Evolutionary conservation across 805 yeast species (phyloP).

Genomic region (Wilhelminamyces savonicus): DNA sequence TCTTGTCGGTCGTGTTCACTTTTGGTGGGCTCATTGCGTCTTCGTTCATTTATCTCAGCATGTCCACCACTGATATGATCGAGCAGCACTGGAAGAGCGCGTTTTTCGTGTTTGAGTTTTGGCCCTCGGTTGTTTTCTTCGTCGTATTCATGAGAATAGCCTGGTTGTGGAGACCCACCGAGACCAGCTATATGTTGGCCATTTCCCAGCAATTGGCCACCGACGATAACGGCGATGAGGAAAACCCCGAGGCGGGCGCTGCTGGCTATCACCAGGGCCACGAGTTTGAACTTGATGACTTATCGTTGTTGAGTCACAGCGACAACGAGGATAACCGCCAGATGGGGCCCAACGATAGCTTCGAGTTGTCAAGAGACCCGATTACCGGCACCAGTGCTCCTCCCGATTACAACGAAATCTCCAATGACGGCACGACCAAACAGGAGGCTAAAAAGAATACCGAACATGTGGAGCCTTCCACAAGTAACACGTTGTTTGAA

Average conservation of each 20-base stretch:
- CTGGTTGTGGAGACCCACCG: constrained; percentile 96
- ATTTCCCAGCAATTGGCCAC: constrained; percentile 89
- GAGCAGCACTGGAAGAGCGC: constrained; percentile 90
- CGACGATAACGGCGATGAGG: constrained; percentile 59
- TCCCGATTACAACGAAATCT: constrained; percentile 23
- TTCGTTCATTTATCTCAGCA: constrained; percentile 63
- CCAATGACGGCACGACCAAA: constrained; percentile 4
- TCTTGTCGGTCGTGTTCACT: constrained; percentile 63
- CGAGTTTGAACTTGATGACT: constrained; percentile 55
- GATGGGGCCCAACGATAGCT: constrained; percentile 24
- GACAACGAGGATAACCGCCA: constrained; percentile 26
- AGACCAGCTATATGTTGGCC: constrained; percentile 89
- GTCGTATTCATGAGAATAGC: constrained; percentile 78
- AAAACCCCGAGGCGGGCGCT: constrained; percentile 12
- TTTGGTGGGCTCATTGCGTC: constrained; percentile 67
- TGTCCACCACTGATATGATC: constrained; percentile 68
- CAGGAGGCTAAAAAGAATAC: constrained; percentile 4
- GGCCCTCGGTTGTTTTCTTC: constrained; percentile 90
- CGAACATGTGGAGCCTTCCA: constrained; percentile 5
- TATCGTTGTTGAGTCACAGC: constrained; percentile 46
- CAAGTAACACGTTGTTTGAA: constrained; percentile 33
- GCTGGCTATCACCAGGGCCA: constrained; percentile 26
- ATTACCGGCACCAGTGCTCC: constrained; percentile 17
- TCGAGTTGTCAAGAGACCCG: constrained; percentile 26
- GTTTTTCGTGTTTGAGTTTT: constrained; percentile 83